phyloP scores from a whole-genome alignment of 106 monocot genomes.

The Posidonia australis region DNA sequence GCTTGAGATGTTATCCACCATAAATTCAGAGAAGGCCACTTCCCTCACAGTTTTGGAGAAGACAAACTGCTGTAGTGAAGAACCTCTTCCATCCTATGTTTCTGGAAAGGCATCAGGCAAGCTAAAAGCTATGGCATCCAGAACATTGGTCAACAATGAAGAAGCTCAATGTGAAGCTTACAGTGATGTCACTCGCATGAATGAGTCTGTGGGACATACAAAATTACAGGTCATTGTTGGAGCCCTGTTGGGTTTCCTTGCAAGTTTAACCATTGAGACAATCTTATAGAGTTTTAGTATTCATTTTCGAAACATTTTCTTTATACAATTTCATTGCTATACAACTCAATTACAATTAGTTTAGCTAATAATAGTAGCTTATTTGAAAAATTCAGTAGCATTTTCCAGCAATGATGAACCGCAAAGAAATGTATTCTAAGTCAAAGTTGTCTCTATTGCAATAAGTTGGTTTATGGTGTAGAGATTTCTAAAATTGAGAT shows the following conservation, averaged over 20 bases:
- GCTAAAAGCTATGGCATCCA: neutral
- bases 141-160: neutral
- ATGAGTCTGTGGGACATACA: slow-evolving; percentile 4
- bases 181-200: neutral
- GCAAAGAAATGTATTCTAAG: no score
- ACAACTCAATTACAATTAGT: no score
- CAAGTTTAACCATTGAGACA: slow-evolving; percentile 1
- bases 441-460: no score
- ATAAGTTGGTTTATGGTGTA: no score
- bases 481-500: no score
- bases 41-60: neutral
- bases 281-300: neutral
- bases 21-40: neutral
- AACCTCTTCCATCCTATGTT: neutral
- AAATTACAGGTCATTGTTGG: slow-evolving; percentile 8
- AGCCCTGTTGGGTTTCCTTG: slow-evolving; percentile 3
- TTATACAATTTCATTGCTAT: no score
- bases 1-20: neutral
- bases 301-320: no score
- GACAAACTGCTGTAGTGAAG: neutral
- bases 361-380: no score
- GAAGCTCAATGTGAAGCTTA: neutral
- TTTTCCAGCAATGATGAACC: no score
- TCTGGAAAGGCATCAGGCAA: neutral
- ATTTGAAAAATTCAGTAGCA: no score